Evolutionary conservation across 2,329 filamentous ascomycete species (phyloP).

Genomic region (Botrytis paeoniae): DNA sequence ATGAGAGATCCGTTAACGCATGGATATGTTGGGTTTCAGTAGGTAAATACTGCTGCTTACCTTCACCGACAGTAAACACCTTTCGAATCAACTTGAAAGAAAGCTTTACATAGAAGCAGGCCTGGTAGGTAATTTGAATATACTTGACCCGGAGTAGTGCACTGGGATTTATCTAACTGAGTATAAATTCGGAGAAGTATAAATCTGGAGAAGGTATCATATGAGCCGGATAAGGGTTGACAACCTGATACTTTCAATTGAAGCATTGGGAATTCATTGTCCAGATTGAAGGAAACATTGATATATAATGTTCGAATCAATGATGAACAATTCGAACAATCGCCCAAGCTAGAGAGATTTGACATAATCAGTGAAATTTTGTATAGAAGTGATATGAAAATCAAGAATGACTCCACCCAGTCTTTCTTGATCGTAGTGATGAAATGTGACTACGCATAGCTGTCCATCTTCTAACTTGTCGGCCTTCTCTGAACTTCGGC

Average conservation of each 20-base stretch:
- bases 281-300: background rate
- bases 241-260: background rate
- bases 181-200: background rate
- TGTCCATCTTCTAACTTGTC: background rate
- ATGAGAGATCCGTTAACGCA: background rate
- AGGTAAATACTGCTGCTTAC: background rate
- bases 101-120: background rate
- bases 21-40: background rate
- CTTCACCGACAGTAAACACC: background rate
- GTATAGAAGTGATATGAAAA: background rate
- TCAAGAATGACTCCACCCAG: background rate
- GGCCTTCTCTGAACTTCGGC: background rate
- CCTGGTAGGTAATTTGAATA: background rate
- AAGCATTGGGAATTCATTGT: background rate
- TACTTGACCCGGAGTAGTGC: background rate
- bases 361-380: background rate
- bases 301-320: background rate
- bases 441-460: background rate
- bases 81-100: background rate
- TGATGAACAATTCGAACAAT: accelerated
- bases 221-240: background rate
- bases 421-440: background rate
- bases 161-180: background rate
- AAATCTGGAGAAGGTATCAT: background rate
- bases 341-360: background rate